A percentile compares a stretch with the other conserved stretches of the same genome.
phyloP scores from a whole-genome alignment of 2,329 filamentous ascomycete genomes.

The Immersiporthe knoxdaviesiana region DNA sequence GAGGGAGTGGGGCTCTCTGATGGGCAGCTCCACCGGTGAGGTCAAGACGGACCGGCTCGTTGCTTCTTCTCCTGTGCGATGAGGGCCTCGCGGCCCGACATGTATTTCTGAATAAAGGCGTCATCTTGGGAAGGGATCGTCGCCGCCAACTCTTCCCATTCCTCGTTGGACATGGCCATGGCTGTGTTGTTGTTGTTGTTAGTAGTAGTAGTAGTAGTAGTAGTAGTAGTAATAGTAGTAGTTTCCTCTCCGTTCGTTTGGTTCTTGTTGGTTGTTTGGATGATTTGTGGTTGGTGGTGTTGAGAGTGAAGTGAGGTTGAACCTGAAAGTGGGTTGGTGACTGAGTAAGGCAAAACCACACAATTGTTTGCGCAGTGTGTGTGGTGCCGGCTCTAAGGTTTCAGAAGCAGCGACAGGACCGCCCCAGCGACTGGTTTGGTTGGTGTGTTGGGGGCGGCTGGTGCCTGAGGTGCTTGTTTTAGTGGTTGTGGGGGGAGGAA shows the following conservation, averaged over 20 bases:
- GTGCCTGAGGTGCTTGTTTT: background rate
- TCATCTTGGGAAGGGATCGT: conserved; percentile 65
- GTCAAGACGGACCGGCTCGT: conserved; percentile 57
- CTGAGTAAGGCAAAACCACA: background rate
- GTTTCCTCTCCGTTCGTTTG: no score
- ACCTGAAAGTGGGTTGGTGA: background rate
- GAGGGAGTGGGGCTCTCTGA: no score
- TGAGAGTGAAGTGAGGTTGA: background rate
- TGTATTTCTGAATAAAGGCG: conserved; percentile 80
- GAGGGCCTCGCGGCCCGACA: conserved; percentile 74
- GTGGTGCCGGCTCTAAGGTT: background rate
- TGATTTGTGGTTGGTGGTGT: background rate
- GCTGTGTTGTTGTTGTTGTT: background rate
- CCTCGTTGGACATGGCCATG: conserved; percentile 55
- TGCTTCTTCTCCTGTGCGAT: conserved; percentile 81
- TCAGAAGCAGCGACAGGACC: background rate
- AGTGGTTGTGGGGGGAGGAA: background rate
- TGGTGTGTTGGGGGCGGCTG: background rate
- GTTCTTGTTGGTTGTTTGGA: no score
- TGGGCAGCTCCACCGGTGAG: no score
- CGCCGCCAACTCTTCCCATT: conserved; percentile 60
- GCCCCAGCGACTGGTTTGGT: background rate
- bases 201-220: no score
- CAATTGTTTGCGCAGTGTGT: no score
- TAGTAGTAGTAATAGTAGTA: no score